phyloP scores from a whole-genome alignment of 1,139 yeast species.

The Pichia sp. region DNA sequence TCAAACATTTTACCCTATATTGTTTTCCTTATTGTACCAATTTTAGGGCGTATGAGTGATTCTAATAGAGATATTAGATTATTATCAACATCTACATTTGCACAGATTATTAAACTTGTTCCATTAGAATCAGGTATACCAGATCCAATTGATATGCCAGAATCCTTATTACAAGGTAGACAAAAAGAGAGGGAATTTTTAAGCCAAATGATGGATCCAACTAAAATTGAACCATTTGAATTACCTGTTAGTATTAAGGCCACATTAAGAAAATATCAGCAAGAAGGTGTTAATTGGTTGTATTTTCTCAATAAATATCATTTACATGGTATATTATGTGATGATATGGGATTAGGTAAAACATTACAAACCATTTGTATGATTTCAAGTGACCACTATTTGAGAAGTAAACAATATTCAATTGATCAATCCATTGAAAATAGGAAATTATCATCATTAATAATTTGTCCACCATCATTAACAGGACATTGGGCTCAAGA shows the following conservation, averaged over 20 bases:
- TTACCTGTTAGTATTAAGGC: slow-evolving; percentile 91
- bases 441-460: slow-evolving; percentile 72
- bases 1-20: slow-evolving; percentile 86
- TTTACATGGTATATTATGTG: slow-evolving; percentile 94
- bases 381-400: slow-evolving; percentile 89
- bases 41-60: slow-evolving; percentile 97
- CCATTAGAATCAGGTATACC: slow-evolving; percentile 98
- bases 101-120: slow-evolving; percentile 87
- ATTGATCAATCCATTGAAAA: slow-evolving; percentile 61
- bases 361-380: slow-evolving; percentile 96
- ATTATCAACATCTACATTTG: slow-evolving; percentile 92
- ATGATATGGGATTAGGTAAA: slow-evolving; percentile 99
- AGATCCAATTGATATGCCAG: slow-evolving; percentile 90
- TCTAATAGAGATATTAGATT: slow-evolving; percentile 83
- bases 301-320: slow-evolving; percentile 93
- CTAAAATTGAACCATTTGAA: slow-evolving; percentile 79
- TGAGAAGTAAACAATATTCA: slow-evolving; percentile 64
- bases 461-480: slow-evolving; percentile 93
- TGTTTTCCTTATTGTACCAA: slow-evolving; percentile 92
- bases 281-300: slow-evolving; percentile 97
- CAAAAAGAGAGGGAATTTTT: slow-evolving; percentile 92
- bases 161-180: slow-evolving; percentile 76
- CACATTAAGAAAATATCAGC: slow-evolving; percentile 89
- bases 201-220: slow-evolving; percentile 97
- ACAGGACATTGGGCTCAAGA: slow-evolving; percentile 99